Evolutionary conservation across 352 stramenopile species (phyloP).

Genomic region (Pythium oligandrum): DNA sequence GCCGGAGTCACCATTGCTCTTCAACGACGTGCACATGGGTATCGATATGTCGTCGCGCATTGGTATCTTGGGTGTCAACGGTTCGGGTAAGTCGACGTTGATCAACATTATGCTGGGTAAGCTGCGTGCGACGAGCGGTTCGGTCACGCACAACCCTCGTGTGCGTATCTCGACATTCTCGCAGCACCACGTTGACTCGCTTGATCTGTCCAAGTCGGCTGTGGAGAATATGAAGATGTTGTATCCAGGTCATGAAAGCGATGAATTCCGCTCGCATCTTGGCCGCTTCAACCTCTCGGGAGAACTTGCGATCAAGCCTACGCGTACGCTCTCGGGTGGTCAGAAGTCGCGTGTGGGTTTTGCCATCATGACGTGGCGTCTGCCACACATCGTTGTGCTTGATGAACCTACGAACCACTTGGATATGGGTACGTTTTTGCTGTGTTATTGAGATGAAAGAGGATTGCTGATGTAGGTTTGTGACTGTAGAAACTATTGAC

Average conservation of each 20-base stretch:
- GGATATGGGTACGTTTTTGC: slow-evolving; percentile 83
- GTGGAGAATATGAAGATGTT: slow-evolving; percentile 90
- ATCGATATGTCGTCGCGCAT: slow-evolving; percentile 95
- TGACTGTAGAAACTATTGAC: slow-evolving; percentile 68
- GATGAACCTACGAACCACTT: slow-evolving; percentile 97
- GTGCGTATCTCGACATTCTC: slow-evolving; percentile 95
- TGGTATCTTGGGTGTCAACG: slow-evolving; percentile 91
- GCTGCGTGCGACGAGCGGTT: slow-evolving; percentile 78
- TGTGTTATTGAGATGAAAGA: neutral
- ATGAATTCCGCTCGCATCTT: slow-evolving; percentile 93
- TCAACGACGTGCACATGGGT: slow-evolving; percentile 93
- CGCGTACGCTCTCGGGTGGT: slow-evolving; percentile 93
- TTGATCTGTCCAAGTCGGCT: slow-evolving; percentile 89
- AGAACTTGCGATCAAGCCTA: slow-evolving; percentile 92
- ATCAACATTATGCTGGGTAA: slow-evolving; percentile 97
- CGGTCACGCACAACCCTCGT: slow-evolving; percentile 87
- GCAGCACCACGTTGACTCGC: slow-evolving; percentile 95
- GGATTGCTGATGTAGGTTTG: slow-evolving; percentile 1
- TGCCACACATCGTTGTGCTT: slow-evolving; percentile 95
- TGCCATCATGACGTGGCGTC: slow-evolving; percentile 92
- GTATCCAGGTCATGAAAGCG: slow-evolving; percentile 78
- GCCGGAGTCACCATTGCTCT: slow-evolving; percentile 52
- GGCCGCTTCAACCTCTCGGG: slow-evolving; percentile 96
- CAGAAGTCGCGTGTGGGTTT: slow-evolving; percentile 95
- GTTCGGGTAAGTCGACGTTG: slow-evolving; percentile 93